Evolutionary conservation across 495 filamentous ascomycete species (phyloP), one percentile per base, ranked within the genome.

Genomic region (Aspergillus homomorphus): DNA sequence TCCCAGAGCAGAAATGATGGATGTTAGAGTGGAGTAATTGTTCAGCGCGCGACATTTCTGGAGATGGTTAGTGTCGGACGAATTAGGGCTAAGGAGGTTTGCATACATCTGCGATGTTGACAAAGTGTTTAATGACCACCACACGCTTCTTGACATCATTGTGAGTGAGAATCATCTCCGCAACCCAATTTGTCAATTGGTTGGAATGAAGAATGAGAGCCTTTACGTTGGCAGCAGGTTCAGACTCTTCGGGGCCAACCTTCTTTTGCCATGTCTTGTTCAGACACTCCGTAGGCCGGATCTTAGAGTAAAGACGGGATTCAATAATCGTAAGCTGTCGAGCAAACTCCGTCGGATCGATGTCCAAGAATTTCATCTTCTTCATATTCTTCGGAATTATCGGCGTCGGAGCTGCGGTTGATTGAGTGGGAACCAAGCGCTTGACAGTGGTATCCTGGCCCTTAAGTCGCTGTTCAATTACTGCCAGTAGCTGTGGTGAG

Each of bases 251-350:
- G 19, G 90, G 84, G 16, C 72, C 78, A 52, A 96, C 80, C 76
- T 96, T 96, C 82, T 91, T 96, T 66, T 96, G 90, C 94, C 94
- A 98, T 14, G 91, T 96, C 80, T 98, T 98, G 73, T 96, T 96
- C 56, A 98, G 77, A 68, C 93, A 98, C 71, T 98, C 94, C 0
- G 91, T 93, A 0, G 94, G 87, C 66, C 90, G 91, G 72, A 98
- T 92, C 75, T 96, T 97, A 42, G 87, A 90, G 71, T 98, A 98
- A 4, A 97, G 82, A 58, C 87, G 88, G 5, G 92, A 96, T 69
- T 98, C 94, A 57, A 98, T 96, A 64, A 98, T 96, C 1, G 94
- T 98, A 55, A 98, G 77, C 72, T 98, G 94, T 30, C 94, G 86
- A 21, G 93, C 94, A 75, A 98, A 98, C 71, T 98, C 94, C 1